Percentiles rank a stretch among this genome's conserved stretches.
Conservation (phyloP, 2,329 filamentous ascomycete species). For the Ceratocystis smalleyi region DNA sequence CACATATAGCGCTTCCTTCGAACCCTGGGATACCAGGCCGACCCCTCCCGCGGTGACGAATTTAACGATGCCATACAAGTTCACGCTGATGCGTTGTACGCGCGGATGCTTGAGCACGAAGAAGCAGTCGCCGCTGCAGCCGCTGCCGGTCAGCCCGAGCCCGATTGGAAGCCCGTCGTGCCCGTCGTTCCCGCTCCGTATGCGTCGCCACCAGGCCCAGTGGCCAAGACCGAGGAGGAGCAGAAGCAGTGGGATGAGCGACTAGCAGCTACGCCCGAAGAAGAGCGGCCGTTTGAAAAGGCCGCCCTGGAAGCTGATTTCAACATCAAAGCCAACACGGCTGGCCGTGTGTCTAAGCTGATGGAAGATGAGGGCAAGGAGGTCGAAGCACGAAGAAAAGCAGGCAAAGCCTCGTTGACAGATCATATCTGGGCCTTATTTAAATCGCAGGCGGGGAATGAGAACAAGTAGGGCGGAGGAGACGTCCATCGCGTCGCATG, state of each 20-base stretch:
- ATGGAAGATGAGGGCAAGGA: constrained; percentile 41
- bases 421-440: constrained; percentile 28
- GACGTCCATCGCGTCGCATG: not conserved
- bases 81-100: constrained; percentile 83
- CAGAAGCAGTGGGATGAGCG: constrained; percentile 39
- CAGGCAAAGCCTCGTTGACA: constrained; percentile 34
- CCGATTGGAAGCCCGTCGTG: constrained; percentile 44
- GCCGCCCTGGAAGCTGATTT: constrained; percentile 48
- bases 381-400: constrained; percentile 39
- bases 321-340: constrained; percentile 44
- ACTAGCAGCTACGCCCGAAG: constrained; percentile 41
- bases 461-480: not conserved
- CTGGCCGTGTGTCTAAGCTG: constrained; percentile 37
- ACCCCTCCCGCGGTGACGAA: constrained; percentile 45
- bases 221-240: constrained; percentile 24
- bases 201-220: constrained; percentile 13
- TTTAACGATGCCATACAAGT: constrained; percentile 84
- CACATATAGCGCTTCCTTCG: constrained; percentile 60
- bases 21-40: constrained; percentile 70
- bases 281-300: constrained; percentile 47
- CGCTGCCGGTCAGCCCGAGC: constrained; percentile 40
- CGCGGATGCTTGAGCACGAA: constrained; percentile 75
- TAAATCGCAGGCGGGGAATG: constrained; percentile 7
- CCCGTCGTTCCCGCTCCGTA: constrained; percentile 20
- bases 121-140: constrained; percentile 54